A percentile compares a stretch with the other conserved stretches of the same genome.
These are phyloP conservation scores for Lentinus polychrous DNA, from an alignment of 1,284 basidiomycete species.

Conservation along the genomic window DNA sequence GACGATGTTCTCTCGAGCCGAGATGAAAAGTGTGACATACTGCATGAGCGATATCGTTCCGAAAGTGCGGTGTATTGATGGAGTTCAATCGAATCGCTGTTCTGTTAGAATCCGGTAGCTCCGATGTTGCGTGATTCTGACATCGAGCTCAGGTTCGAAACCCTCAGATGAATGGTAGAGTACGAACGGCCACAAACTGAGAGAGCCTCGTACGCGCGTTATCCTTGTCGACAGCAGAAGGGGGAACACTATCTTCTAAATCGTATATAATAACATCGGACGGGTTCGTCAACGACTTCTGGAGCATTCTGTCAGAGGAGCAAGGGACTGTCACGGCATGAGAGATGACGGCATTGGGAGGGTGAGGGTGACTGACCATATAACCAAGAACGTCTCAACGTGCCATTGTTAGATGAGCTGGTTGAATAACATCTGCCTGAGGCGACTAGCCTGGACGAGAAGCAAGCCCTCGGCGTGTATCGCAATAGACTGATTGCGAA, in stretches of 20 bases:
- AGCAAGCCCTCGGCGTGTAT: no score
- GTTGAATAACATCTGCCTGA: no score
- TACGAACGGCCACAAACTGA: slow-evolving; percentile 51
- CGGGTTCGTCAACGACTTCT: slow-evolving; percentile 58
- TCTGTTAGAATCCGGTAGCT: slow-evolving; percentile 38
- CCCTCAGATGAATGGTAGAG: neutral
- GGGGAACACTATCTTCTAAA: slow-evolving; percentile 78
- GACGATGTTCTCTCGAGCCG: neutral
- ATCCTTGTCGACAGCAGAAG: slow-evolving; percentile 50
- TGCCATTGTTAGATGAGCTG: neutral
- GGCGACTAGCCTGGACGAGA: no score
- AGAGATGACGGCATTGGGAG: neutral
- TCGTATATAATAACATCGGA: slow-evolving; percentile 84
- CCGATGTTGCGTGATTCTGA: slow-evolving; percentile 17
- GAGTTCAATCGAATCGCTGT: slow-evolving; percentile 76
- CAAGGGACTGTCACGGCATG: slow-evolving; percentile 48
- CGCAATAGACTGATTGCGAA: no score
- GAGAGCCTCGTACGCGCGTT: slow-evolving; percentile 53
- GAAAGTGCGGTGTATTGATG: slow-evolving; percentile 65
- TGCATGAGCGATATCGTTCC: slow-evolving; percentile 60
- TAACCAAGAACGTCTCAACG: slow-evolving; percentile 5
- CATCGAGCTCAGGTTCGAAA: no score
- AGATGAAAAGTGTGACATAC: slow-evolving; percentile 32
- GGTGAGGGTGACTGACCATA: slow-evolving; percentile 4
- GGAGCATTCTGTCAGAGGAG: slow-evolving; percentile 74